Percentiles rank a stretch among this genome's conserved stretches.
Conservation (phyloP, 2,329 filamentous ascomycete species). For the Fusarium sterilihyphosum region DNA sequence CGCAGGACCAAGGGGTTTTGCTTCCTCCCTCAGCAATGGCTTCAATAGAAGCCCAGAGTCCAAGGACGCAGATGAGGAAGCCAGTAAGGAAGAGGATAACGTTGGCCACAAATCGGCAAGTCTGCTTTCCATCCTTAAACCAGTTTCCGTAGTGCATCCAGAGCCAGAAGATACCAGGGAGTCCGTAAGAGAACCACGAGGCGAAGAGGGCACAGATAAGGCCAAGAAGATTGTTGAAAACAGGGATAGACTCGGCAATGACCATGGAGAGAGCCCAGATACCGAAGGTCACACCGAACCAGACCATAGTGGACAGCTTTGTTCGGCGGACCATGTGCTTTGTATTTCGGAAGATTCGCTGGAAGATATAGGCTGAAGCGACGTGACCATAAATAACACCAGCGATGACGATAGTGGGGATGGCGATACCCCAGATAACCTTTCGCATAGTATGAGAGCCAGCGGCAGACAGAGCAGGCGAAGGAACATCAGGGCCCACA, state of each 20-base stretch:
- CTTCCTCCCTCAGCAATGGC: slow-evolving; percentile 46
- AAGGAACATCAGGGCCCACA: slow-evolving; percentile 68
- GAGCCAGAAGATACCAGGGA: slow-evolving; percentile 59
- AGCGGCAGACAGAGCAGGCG: slow-evolving; percentile 73
- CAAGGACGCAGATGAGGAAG: slow-evolving; percentile 50
- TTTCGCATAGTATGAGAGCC: slow-evolving; percentile 64
- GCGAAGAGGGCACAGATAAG: slow-evolving; percentile 71
- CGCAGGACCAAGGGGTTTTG: slow-evolving; percentile 51
- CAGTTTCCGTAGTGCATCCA: slow-evolving; percentile 57
- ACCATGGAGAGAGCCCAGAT: slow-evolving; percentile 72
- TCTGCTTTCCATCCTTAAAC: slow-evolving; percentile 48
- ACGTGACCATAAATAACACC: slow-evolving; percentile 77
- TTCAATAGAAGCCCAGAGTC: slow-evolving; percentile 53
- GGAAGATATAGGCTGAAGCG: slow-evolving; percentile 72
- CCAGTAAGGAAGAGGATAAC: slow-evolving; percentile 47
- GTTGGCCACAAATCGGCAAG: slow-evolving; percentile 47
- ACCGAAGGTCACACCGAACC: slow-evolving; percentile 64
- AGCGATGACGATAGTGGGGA: slow-evolving; percentile 72
- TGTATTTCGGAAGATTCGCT: slow-evolving; percentile 69
- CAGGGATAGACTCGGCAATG: slow-evolving; percentile 75
- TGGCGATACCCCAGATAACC: slow-evolving; percentile 73
- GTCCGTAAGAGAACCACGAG: slow-evolving; percentile 71
- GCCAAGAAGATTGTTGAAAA: slow-evolving; percentile 73
- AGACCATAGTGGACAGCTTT: slow-evolving; percentile 61
- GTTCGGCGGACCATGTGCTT: slow-evolving; percentile 64